Evolutionary conservation across 106 monocot genomes (phyloP).

Genomic region (Cymbidium sinense): DNA sequence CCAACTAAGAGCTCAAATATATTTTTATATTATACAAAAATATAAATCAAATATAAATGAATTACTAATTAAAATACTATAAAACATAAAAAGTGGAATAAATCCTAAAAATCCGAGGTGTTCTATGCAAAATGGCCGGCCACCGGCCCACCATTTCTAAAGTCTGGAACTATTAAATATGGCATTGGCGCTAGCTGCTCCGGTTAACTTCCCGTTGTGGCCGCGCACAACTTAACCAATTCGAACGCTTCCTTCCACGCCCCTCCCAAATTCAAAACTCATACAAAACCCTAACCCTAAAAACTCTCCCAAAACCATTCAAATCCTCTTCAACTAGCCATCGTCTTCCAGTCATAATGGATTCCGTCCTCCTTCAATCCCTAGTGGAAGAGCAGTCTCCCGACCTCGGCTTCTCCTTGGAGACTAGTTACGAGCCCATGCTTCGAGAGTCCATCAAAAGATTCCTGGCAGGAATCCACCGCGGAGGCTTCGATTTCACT

Average conservation of each 20-base stretch:
- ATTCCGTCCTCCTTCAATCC: slow-evolving; percentile 52
- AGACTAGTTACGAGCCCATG: slow-evolving; percentile 36
- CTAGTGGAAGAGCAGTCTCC: slow-evolving; percentile 15
- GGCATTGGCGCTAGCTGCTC: neutral
- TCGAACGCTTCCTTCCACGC: neutral
- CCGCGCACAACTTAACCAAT: neutral
- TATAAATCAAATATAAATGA: too few relatives aligned
- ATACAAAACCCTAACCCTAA: slow-evolving; percentile 24
- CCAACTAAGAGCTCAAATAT: too few relatives aligned
- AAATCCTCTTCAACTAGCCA: neutral
- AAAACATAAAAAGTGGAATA: too few relatives aligned
- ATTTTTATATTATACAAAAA: too few relatives aligned
- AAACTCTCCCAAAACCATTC: slow-evolving; percentile 10
- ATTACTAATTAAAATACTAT: too few relatives aligned
- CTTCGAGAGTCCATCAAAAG: slow-evolving; percentile 65
- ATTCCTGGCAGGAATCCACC: slow-evolving; percentile 41
- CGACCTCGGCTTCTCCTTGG: slow-evolving; percentile 4
- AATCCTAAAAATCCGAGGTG: too few relatives aligned
- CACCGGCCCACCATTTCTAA: too few relatives aligned
- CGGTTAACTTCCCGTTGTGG: neutral
- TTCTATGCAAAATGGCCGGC: too few relatives aligned
- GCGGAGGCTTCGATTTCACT: slow-evolving; percentile 46
- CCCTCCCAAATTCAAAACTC: slow-evolving; percentile 6
- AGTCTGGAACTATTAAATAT: too few relatives aligned
- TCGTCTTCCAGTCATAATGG: slow-evolving; percentile 20